phyloP scores from a whole-genome alignment of 1,139 yeast genomes.

The Lipomyces yarrowii region DNA sequence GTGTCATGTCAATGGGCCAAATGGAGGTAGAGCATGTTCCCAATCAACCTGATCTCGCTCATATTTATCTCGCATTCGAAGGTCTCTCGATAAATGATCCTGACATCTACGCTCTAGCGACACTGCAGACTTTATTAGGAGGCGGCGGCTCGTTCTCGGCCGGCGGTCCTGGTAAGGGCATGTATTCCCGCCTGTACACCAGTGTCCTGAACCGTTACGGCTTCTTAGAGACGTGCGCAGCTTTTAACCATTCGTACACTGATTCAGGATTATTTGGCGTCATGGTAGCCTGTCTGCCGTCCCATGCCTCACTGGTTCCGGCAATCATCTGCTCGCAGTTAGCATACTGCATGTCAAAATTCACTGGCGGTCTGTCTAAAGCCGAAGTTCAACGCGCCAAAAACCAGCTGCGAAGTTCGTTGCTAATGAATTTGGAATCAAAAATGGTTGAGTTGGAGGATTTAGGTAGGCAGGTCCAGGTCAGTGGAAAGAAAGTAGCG shows the following conservation, averaged over 20 bases:
- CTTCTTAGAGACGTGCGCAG: constrained; percentile 83
- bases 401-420: constrained; percentile 85
- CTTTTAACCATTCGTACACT: constrained; percentile 87
- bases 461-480: constrained; percentile 88
- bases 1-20: constrained; percentile 65
- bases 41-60: constrained; percentile 78
- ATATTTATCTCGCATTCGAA: constrained; percentile 85
- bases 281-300: constrained; percentile 79
- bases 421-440: constrained; percentile 90
- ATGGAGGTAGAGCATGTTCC: constrained; percentile 65
- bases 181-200: constrained; percentile 93
- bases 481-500: constrained; percentile 76
- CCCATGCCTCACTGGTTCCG: constrained; percentile 80
- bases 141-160: constrained; percentile 98
- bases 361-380: constrained; percentile 58
- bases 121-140: constrained; percentile 88
- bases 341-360: constrained; percentile 39
- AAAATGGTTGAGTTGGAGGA: constrained; percentile 92
- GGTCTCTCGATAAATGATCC: constrained; percentile 83
- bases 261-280: constrained; percentile 93
- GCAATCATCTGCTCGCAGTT: constrained; percentile 81
- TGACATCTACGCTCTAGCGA: constrained; percentile 88
- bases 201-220: constrained; percentile 90
- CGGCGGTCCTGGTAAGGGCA: constrained; percentile 99
- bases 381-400: constrained; percentile 86